A percentile compares a stretch with the other conserved stretches of the same genome.
phyloP scores from a whole-genome alignment of 2,329 filamentous ascomycete species.

The Colletotrichum kahawae region DNA sequence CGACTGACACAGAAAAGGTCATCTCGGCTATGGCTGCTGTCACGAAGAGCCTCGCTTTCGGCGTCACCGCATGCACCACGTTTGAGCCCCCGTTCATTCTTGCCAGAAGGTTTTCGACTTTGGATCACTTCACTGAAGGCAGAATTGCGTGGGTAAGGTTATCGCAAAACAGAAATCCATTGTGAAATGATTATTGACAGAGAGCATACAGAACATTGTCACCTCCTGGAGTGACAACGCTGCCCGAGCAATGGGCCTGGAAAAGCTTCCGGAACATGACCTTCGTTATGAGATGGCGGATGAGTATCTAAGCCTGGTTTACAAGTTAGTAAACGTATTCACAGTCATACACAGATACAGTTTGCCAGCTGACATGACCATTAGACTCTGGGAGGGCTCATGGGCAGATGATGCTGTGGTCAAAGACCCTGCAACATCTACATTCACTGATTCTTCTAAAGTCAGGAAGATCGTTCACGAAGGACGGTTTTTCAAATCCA shows the following conservation, averaged over 20 bases:
- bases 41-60: background rate
- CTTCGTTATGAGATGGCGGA: background rate
- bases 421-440: background rate
- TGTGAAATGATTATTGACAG: background rate
- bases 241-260: background rate
- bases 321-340: background rate
- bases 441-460: background rate
- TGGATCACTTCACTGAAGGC: constrained; percentile 1
- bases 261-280: background rate
- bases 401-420: constrained; percentile 13
- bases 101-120: background rate
- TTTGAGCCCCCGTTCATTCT: constrained; percentile 4
- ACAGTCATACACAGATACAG: background rate
- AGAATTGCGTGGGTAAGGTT: background rate
- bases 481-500: background rate
- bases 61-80: background rate
- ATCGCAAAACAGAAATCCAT: background rate
- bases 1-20: constrained; percentile 34
- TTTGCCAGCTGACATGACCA: background rate
- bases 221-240: constrained; percentile 9
- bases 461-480: constrained; percentile 18
- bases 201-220: background rate
- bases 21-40: constrained; percentile 53
- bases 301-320: background rate
- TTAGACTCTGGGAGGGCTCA: constrained; percentile 14